These are phyloP conservation scores for Hymenoscyphus linearis DNA, from an alignment of 2,329 filamentous ascomycete species.

Conservation along the genomic window DNA sequence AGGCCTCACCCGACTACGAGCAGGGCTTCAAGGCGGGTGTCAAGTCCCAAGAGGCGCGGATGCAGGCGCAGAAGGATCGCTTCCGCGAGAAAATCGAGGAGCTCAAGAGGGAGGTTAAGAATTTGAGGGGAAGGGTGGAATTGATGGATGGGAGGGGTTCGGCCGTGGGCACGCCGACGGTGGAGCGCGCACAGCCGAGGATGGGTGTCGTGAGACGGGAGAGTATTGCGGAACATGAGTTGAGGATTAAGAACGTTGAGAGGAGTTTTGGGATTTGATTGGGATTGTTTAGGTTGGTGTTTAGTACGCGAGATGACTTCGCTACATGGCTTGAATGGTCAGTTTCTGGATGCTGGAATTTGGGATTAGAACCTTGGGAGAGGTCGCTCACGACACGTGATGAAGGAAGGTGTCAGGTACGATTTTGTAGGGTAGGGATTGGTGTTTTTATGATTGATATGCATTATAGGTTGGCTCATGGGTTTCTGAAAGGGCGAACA, in stretches of 20 bases:
- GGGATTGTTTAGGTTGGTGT: too few species aligned
- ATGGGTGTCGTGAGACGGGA: slow-evolving; percentile 7
- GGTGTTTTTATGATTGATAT: background rate
- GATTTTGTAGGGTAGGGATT: background rate
- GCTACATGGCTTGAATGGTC: background rate
- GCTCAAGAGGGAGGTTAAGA: slow-evolving; percentile 6
- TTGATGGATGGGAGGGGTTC: background rate
- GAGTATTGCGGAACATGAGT: slow-evolving; percentile 8
- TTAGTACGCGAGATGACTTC: too few species aligned
- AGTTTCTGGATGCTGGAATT: background rate
- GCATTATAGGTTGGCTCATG: too few species aligned
- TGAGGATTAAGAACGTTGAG: slow-evolving; percentile 11
- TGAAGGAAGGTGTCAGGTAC: background rate
- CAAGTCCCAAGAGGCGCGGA: slow-evolving; percentile 2
- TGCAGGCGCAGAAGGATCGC: slow-evolving; percentile 5
- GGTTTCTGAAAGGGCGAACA: background rate
- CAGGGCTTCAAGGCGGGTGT: slow-evolving; percentile 5
- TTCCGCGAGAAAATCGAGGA: slow-evolving; percentile 2
- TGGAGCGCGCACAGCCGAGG: slow-evolving; percentile 1
- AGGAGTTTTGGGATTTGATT: slow-evolving; percentile 7
- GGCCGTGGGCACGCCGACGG: background rate
- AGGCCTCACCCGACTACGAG: slow-evolving; percentile 4
- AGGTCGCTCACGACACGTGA: background rate
- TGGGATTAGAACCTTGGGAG: background rate
- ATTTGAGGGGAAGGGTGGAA: slow-evolving; percentile 4